A percentile compares a stretch with the other conserved stretches of the same genome.
These are phyloP conservation scores for Ceratocystis cacaofunesta DNA, from an alignment of 2,329 filamentous ascomycete species.

Conservation along the genomic window DNA sequence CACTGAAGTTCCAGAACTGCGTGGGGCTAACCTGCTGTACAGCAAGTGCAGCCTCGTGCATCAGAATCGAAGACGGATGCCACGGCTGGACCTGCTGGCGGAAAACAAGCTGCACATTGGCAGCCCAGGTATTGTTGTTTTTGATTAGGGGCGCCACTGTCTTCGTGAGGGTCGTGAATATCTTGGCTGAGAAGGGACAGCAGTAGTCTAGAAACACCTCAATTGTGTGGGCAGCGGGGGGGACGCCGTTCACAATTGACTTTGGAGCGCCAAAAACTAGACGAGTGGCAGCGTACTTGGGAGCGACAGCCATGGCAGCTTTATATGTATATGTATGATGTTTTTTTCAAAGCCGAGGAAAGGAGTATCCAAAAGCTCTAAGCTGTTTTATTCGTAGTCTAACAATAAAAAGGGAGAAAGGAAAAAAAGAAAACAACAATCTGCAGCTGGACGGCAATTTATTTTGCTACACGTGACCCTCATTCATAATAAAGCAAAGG, in stretches of 20 bases:
- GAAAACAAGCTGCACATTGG: slow-evolving; percentile 60
- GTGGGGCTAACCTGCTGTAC: slow-evolving; percentile 55
- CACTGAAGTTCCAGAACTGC: slow-evolving; percentile 69
- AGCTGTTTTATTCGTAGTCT: no score
- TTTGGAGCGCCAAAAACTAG: slow-evolving; percentile 34
- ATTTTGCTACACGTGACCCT: neutral
- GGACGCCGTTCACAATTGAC: slow-evolving; percentile 24
- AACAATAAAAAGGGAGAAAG: no score
- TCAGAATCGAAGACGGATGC: slow-evolving; percentile 74
- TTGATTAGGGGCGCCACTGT: slow-evolving; percentile 50
- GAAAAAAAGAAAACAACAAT: neutral
- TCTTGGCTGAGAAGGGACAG: slow-evolving; percentile 54
- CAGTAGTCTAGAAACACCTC: slow-evolving; percentile 76
- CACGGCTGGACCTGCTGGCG: slow-evolving; percentile 87
- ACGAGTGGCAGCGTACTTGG: slow-evolving; percentile 61
- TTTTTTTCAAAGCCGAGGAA: neutral
- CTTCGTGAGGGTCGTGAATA: slow-evolving; percentile 63
- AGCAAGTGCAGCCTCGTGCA: slow-evolving; percentile 71
- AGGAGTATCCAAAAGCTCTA: no score
- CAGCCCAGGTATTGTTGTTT: slow-evolving; percentile 39
- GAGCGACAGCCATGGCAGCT: slow-evolving; percentile 56
- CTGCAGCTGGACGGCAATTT: neutral
- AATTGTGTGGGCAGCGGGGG: slow-evolving; percentile 40
- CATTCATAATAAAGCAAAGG: neutral
- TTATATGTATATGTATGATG: neutral